These are phyloP conservation scores for Cystofilobasidium macerans DNA, from an alignment of 768 basidiomycete species.

Conservation along the genomic window DNA sequence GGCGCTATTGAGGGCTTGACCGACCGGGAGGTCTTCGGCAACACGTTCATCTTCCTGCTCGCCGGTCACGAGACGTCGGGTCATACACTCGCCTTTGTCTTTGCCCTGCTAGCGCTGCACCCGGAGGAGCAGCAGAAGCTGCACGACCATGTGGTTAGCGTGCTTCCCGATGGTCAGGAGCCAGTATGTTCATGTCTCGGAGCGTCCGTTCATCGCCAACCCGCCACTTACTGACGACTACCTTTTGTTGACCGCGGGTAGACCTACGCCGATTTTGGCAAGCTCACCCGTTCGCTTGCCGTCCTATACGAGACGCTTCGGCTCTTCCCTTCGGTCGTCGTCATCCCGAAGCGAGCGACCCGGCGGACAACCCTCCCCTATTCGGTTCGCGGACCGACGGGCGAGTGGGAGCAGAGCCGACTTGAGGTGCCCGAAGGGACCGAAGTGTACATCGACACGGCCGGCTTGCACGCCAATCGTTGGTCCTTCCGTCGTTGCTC, in stretches of 20 bases:
- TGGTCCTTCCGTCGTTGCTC: not conserved
- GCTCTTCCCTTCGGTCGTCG: conserved; percentile 14
- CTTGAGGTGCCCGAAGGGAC: conserved; percentile 14
- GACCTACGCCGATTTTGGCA: conserved; percentile 22
- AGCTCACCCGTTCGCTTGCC: not conserved
- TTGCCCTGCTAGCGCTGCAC: conserved; percentile 16
- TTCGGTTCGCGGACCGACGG: not conserved
- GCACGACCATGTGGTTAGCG: not conserved
- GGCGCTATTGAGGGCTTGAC: not conserved
- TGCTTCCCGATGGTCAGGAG: conserved; percentile 2
- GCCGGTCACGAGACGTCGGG: conserved; percentile 17
- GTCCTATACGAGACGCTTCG: conserved; percentile 12
- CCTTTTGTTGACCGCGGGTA: not conserved
- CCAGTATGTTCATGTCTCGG: not conserved
- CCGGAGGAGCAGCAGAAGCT: conserved; percentile 14
- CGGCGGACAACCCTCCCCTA: conserved; percentile 18
- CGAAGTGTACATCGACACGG: conserved; percentile 10
- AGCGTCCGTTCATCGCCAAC: not conserved
- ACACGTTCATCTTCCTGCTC: conserved; percentile 17
- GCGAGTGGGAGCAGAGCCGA: not conserved
- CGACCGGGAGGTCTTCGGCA: conserved; percentile 17
- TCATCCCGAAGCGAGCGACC: conserved; percentile 13
- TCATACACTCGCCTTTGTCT: conserved; percentile 13
- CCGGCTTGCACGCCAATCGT: conserved; percentile 15
- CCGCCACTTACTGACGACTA: too few relatives aligned